Evolutionary conservation across 2,329 filamentous ascomycete genomes (phyloP), one percentile per base, ranked within the genome.

Genomic region (Cladosporium austrohemisphaericum): DNA sequence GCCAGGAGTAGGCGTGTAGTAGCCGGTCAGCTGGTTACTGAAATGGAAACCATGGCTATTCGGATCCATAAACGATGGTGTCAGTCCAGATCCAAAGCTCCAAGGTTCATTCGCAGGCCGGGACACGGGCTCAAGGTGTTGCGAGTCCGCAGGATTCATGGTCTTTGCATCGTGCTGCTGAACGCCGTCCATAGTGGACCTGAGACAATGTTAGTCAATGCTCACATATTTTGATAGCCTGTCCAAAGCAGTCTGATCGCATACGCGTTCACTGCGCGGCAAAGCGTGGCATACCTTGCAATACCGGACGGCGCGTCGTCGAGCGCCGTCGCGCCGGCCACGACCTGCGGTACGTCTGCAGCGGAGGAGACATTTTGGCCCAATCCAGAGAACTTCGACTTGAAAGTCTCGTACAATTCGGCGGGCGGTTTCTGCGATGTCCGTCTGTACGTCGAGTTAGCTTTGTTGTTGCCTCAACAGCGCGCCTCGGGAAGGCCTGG

Each of bases 1-100:
- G 55, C 86, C 88, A 2, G 89, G 86, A 1, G 88, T 94, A 2
- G 91, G 88, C 6, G 89, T 91, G 69, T 95, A 96, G 69, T 93
- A 93, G 11, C 85, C 87, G 13, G 86, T 80, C 37, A 85, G 80
- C 56, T 91, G 86, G 68, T 87, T 88, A 56, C 85, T 83, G 63
- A 95, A 92, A 52, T 82, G 78, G 69, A 95, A 96, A 19, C 83
- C 81, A 66, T 88, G 88, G 23, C 88, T 86, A 66, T 85, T 89
- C 14, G 89, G 83, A 64, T 97, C 92, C 64, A 97, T 79, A 50
- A 95, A 75, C 18, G 90, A 93, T 3, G 91, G 89, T 2, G 91
- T 95, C 63, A 95, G 90, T 29, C 65, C 65, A 37, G 58, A 55
- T 32, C 55, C 58, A 56, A 68, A 68, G 57, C 86, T 81, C 84